Percentiles rank a stretch among this genome's conserved stretches.
Evolutionary conservation across 306 rosid genomes (phyloP).

Genomic region (Rosa persica): DNA sequence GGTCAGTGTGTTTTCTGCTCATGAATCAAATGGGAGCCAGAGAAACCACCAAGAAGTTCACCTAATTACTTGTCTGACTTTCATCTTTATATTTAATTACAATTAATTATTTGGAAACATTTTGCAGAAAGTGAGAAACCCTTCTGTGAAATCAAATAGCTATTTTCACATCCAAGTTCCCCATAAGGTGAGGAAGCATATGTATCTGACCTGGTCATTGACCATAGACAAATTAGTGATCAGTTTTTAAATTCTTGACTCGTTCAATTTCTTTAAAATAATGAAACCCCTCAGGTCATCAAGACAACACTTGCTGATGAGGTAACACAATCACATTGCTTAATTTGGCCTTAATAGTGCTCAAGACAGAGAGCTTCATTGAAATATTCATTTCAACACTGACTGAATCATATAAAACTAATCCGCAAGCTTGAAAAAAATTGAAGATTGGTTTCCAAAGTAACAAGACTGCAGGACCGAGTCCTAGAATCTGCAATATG

Average conservation of each 20-base stretch:
- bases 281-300: not conserved
- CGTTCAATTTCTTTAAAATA: constrained; percentile 4
- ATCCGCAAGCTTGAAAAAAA: not conserved
- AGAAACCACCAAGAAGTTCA: constrained; percentile 11
- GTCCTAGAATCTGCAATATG: not conserved
- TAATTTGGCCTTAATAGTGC: not conserved
- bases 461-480: constrained; percentile 13
- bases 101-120: not conserved
- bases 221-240: not conserved
- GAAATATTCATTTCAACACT: constrained; percentile 5
- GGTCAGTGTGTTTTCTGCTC: not conserved
- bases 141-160: not conserved
- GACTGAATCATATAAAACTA: constrained; percentile 10
- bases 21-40: not conserved
- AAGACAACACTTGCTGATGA: not conserved
- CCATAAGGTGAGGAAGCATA: not conserved
- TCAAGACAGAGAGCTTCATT: not conserved
- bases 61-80: constrained; percentile 16
- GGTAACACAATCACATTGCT: not conserved
- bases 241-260: not conserved
- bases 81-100: not conserved
- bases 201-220: constrained; percentile 11
- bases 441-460: not conserved
- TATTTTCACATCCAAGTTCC: not conserved
- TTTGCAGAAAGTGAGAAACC: not conserved